phyloP scores from a whole-genome alignment of 192 early-diverging fungal genomes.

The Anaeromyces robustus region DNA sequence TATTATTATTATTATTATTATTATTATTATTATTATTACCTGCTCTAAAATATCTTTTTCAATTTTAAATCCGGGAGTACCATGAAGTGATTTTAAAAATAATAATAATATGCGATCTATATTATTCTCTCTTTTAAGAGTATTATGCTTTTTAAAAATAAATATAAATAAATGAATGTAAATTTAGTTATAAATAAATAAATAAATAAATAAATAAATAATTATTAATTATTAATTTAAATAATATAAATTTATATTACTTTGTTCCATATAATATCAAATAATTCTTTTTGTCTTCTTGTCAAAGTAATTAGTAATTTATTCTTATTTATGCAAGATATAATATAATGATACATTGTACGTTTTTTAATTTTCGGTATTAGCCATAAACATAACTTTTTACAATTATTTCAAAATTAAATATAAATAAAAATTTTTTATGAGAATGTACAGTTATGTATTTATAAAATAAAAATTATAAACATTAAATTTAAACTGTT shows the following conservation, averaged over 20 bases:
- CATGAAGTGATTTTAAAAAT: neutral
- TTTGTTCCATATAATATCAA: neutral
- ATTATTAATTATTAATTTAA: too few relatives aligned
- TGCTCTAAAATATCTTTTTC: neutral
- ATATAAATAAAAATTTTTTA: too few relatives aligned
- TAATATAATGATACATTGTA: neutral
- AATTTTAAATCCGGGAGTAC: neutral
- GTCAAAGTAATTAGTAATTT: neutral
- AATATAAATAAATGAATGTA: too few relatives aligned
- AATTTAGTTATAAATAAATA: too few relatives aligned
- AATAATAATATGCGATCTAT: neutral
- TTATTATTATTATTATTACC: neutral
- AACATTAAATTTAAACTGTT: too few relatives aligned
- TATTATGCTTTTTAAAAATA: neutral
- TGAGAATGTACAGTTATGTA: too few relatives aligned
- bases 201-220: too few relatives aligned
- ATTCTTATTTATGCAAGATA: neutral
- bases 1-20: too few relatives aligned
- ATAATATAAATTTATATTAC: neutral
- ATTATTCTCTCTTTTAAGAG: neutral
- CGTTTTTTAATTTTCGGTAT: neutral
- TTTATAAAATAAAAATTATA: neutral
- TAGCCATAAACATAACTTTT: neutral
- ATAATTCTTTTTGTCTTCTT: neutral
- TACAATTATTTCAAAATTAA: too few relatives aligned